A percentile compares a stretch with the other conserved stretches of the same genome.
Evolutionary conservation across 2,329 filamentous ascomycete genomes (phyloP).

Genomic region (Dactylella cylindrospora): DNA sequence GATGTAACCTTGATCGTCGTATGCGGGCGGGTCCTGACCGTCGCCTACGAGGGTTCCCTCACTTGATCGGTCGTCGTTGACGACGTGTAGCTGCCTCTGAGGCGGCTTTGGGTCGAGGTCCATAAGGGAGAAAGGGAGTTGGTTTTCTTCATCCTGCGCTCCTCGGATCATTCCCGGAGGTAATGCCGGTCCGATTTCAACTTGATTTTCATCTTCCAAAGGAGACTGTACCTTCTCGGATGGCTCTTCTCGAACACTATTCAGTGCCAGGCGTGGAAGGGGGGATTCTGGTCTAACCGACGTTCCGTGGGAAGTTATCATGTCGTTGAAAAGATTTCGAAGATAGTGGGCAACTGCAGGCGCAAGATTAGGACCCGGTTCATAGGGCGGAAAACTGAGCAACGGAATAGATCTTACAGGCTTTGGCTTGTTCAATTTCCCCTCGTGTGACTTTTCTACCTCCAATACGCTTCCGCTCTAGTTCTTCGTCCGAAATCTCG

Average conservation of each 20-base stretch:
- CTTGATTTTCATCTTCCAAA: slow-evolving; percentile 58
- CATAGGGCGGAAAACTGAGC: slow-evolving; percentile 38
- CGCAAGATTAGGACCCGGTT: slow-evolving; percentile 43
- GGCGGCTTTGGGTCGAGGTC: slow-evolving; percentile 45
- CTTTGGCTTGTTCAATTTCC: slow-evolving; percentile 65
- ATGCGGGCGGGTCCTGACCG: slow-evolving; percentile 44
- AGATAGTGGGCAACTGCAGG: slow-evolving; percentile 72
- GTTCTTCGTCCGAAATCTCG: slow-evolving; percentile 64
- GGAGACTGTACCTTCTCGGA: slow-evolving; percentile 30
- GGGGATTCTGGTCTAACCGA: slow-evolving; percentile 72
- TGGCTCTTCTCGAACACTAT: slow-evolving; percentile 28
- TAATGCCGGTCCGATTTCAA: slow-evolving; percentile 45
- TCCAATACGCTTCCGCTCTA: slow-evolving; percentile 72
- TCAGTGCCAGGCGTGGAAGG: slow-evolving; percentile 76
- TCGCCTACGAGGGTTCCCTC: slow-evolving; percentile 46
- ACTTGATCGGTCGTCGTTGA: slow-evolving; percentile 46
- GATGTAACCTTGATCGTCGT: slow-evolving; percentile 41
- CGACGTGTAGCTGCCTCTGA: slow-evolving; percentile 10
- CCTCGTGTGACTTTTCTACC: slow-evolving; percentile 65
- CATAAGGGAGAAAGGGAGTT: slow-evolving; percentile 42
- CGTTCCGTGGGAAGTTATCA: slow-evolving; percentile 64
- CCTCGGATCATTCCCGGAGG: slow-evolving; percentile 18
- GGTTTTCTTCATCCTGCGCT: slow-evolving; percentile 5
- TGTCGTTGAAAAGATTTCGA: slow-evolving; percentile 67
- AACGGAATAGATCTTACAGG: slow-evolving; percentile 63